Evolutionary conservation across 1,284 basidiomycete genomes (phyloP), one percentile per base, ranked within the genome.

Genomic region (Wolfiporia cocos): DNA sequence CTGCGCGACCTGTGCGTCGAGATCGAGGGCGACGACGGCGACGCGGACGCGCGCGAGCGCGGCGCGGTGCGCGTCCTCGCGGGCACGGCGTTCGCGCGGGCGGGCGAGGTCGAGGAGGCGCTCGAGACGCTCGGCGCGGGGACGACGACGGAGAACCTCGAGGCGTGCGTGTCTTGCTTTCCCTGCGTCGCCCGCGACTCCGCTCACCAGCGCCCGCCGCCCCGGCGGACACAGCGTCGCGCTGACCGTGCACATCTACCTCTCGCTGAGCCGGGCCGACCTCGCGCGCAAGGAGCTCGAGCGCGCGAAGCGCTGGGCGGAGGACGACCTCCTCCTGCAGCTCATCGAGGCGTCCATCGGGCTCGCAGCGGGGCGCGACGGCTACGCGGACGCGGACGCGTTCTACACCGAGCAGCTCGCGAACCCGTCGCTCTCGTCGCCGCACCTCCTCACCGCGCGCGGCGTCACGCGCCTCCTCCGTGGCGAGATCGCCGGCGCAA

Each of bases 381-480:
- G 62, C 55, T 90, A 86, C 68, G 71, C 73, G 39, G 78, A 87
- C 57, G 67, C 80, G 36, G 65, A 80, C 60, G 89, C 92, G 44
- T 93, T 92, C 65, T 96, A 90, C 66, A 90, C 91, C 35, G 93
- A 97, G 60, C 89, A 95, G 56, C 75, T 93, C 38, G 86, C 82
- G 28, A 86, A 92, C 51, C 92, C 92, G 2, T 85, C 86, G 2
- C 58, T 93, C 48, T 71, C 87, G 3, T 84, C 85, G 17, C 72
- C 84, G 33, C 71, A 82, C 54, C 67, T 94, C 14, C 73, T 95
- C 23, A 86, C 87, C 10, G 81, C 89, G 4, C 85, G 92, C 49
- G 90, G 88, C 2, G 79, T 93, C 18, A 82, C 86, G 14, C 86
- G 93, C 49, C 76, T 92, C 23, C 67, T 93, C 24, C 74, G 86